Conservation (phyloP, 768 basidiomycete genomes). For the Lepiota venenata region DNA sequence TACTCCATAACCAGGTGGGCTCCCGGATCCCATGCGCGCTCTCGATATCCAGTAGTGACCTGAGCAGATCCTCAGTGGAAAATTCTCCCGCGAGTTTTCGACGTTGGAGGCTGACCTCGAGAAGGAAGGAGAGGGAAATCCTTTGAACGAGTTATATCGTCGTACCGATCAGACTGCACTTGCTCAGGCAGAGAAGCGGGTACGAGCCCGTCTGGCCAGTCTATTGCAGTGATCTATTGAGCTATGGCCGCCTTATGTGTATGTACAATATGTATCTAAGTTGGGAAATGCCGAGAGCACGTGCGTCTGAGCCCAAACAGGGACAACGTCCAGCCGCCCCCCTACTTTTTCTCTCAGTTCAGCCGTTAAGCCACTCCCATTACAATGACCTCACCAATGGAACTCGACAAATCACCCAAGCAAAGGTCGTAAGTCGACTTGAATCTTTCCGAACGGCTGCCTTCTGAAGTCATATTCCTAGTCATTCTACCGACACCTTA, state of each 20-base stretch:
- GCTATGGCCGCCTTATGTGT: no score
- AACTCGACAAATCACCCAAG: slow-evolving; percentile 57
- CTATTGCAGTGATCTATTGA: slow-evolving; percentile 20
- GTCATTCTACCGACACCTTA: slow-evolving; percentile 74
- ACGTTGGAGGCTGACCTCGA: slow-evolving; percentile 55
- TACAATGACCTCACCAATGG: slow-evolving; percentile 55
- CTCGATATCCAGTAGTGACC: not conserved
- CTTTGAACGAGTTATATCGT: slow-evolving; percentile 51
- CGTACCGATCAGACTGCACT: slow-evolving; percentile 49
- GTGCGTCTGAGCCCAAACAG: slow-evolving; percentile 6
- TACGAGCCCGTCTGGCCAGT: slow-evolving; percentile 44
- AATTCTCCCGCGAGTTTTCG: slow-evolving; percentile 53
- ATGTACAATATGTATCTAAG: not conserved
- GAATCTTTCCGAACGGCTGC: not conserved
- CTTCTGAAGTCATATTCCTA: slow-evolving; percentile 41
- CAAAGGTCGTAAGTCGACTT: slow-evolving; percentile 52
- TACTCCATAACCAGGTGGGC: slow-evolving; percentile 52
- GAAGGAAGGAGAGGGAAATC: slow-evolving; percentile 51
- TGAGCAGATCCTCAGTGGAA: slow-evolving; percentile 52
- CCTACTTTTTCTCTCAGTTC: slow-evolving; percentile 10
- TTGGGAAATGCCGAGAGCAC: slow-evolving; percentile 4
- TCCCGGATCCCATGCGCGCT: not conserved
- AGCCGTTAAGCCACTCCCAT: slow-evolving; percentile 11
- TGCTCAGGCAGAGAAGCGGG: slow-evolving; percentile 56
- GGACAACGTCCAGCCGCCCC: slow-evolving; percentile 3